Base-by-base conservation (phyloP, 495 filamentous ascomycete genomes). In the Copromyces sp. region DNA sequence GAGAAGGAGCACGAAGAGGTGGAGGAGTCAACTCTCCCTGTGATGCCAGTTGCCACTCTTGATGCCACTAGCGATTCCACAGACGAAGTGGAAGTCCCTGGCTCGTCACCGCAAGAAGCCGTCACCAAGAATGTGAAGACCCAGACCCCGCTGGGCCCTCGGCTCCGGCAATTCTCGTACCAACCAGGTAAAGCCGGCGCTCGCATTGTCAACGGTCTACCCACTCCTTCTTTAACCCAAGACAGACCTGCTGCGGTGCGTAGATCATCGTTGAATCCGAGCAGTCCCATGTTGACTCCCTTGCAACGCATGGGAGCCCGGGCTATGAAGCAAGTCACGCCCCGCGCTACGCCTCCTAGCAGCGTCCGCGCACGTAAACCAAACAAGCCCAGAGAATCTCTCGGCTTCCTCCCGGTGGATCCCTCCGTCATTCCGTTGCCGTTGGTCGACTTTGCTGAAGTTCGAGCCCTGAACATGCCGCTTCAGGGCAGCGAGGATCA, bases 401-500 rank as follows among this genome's bases (percentile, higher is more conserved):
- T 71, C 24, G 68, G 79, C 37, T 78, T 79, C 4, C 40, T 79
- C 17, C 77, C 80, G 3, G 74, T 84, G 12, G 81, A 86, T 69
- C 84, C 83, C 17, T 79, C 83, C 1, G 80, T 79, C 29, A 74
- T 84, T 35, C 82, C 82, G 12, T 72, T 84, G 17, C 83, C 85
- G 2, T 80, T 78, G 44, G 82, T 82, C 3, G 82, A 84, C 65
- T 35, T 82, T 39, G 77, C 75, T 16, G 81, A 83, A 69, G 77
- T 85, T 11, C 80, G 81, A 74, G 78, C 82, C 32, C 68, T 82
- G 42, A 81, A 81, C 69, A 71, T 39, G 73, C 71, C 76, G 12
- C 82, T 86, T 35, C 53, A 65, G 68, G 92, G 93, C 1, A 95
- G 93, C 76, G 93, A 96, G 78, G 93, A 96, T 75, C 80, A 90